Evolutionary conservation across 1,284 basidiomycete genomes (phyloP).

Genomic region (Moniliophthora roreri): DNA sequence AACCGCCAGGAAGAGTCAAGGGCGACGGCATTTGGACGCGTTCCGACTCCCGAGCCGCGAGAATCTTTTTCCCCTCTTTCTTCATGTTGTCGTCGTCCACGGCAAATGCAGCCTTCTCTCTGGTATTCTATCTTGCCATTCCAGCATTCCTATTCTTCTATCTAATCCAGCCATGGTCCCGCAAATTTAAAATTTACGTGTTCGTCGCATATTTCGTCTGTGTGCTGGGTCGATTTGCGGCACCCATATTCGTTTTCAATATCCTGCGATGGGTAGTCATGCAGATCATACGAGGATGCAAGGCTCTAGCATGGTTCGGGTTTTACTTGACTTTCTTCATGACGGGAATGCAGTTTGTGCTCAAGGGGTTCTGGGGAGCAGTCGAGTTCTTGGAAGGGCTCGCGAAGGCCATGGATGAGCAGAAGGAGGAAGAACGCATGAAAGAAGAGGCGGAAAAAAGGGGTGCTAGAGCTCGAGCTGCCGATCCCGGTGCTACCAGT

Average conservation of each 20-base stretch:
- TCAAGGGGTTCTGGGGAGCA: not conserved
- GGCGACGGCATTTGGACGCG: too few species aligned
- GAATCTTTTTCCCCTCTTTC: not conserved
- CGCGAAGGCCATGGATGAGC: not conserved
- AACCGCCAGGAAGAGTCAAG: too few species aligned
- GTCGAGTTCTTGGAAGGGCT: constrained; percentile 3
- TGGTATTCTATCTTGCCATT: not conserved
- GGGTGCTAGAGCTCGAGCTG: not conserved
- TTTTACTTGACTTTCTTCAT: constrained; percentile 7
- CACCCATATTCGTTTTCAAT: not conserved
- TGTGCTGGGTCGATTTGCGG: not conserved
- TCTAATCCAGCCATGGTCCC: not conserved
- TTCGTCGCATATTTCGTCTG: not conserved
- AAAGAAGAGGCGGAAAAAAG: constrained; percentile 1
- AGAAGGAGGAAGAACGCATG: not conserved
- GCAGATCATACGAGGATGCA: not conserved
- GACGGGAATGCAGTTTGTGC: constrained; percentile 1
- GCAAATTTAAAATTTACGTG: not conserved
- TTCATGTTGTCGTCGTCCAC: not conserved
- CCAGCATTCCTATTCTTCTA: constrained; percentile 1
- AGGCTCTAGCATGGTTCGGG: constrained; percentile 6
- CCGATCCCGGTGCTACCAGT: not conserved
- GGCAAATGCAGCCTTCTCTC: not conserved
- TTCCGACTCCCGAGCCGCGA: too few species aligned
- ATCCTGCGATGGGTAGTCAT: not conserved